Conservation (phyloP, 2,329 filamentous ascomycete species). For the Cryphonectria nitschkei region DNA sequence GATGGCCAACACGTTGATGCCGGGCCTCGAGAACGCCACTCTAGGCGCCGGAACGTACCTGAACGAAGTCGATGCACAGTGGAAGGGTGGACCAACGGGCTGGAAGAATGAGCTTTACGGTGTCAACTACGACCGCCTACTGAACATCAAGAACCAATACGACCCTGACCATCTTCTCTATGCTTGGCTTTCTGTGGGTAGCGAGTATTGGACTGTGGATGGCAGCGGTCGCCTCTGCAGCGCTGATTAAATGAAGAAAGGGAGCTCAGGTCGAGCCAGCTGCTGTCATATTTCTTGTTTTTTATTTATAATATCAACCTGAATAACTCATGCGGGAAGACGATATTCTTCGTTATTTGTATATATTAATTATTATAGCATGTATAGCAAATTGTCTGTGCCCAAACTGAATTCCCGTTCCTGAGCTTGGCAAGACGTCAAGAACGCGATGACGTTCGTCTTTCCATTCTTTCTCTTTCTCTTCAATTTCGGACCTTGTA, state of each 20-base stretch:
- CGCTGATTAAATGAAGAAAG: background rate
- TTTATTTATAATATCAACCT: background rate
- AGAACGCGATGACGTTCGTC: too few species aligned
- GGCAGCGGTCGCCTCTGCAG: background rate
- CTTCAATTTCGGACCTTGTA: too few species aligned
- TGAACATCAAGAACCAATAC: background rate
- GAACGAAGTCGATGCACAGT: background rate
- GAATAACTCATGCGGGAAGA: background rate
- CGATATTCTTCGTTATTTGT: background rate
- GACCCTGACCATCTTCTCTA: background rate
- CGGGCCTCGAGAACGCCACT: background rate
- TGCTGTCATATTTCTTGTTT: background rate
- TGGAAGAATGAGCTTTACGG: background rate
- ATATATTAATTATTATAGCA: background rate
- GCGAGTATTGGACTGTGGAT: background rate
- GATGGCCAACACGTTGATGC: background rate
- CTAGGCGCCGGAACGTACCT: background rate
- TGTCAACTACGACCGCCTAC: background rate
- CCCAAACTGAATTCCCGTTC: too few species aligned
- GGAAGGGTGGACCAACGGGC: background rate
- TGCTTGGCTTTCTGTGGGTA: background rate
- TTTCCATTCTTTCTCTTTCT: too few species aligned
- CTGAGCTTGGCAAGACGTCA: too few species aligned
- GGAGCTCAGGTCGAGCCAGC: background rate
- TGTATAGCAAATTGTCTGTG: too few species aligned